Base-by-base conservation (phyloP, 2,329 filamentous ascomycete genomes). In the Pseudogymnoascus sp. region DNA sequence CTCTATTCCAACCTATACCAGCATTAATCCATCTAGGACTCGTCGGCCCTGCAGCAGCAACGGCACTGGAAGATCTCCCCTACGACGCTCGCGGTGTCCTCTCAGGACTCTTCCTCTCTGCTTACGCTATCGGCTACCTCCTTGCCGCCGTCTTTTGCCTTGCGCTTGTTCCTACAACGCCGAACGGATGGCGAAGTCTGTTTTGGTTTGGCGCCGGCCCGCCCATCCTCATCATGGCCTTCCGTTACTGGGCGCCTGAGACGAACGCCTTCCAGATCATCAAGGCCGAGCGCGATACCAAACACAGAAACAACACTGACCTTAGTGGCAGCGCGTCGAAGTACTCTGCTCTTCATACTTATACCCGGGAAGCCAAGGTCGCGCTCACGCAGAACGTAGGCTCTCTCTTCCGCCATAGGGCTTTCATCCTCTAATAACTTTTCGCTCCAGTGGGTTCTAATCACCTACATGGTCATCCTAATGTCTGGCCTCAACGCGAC, bases 121-220 rank as follows among this genome's bases (percentile, higher is more conserved):
- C 69, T 9, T 70, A 71, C 60, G 59, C 69, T 2, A 66, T 70
- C 36, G 69, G 69, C 7, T 71, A 70, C 42, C 65, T 71, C 9
- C 60, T 70, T 14, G 70, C 69, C 31, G 68, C 69, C 0, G 82
- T 83, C 18, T 84, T 88, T 66, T 75, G 83, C 28, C 80, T 85
- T 1, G 89, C 81, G 3, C 81, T 93, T 14, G 84, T 91, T 60
- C 78, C 88, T 74, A 93, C 90, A 1, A 92, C 90, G 0, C 73
- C 85, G 1, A 87, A 93, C 71, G 85, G 82, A 61, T 96, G 91
- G 91, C 81, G 91, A 3, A 89, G 90, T 0, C 78, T 95, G 0
- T 96, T 86, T 79, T 96, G 91, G 91, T 96, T 96, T 74, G 90
- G 87, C 8, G 89, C 91, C 3, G 82, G 87, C 36, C 89, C 89